phyloP scores from a whole-genome alignment of 306 rosid species.

The Acacia confusa region DNA sequence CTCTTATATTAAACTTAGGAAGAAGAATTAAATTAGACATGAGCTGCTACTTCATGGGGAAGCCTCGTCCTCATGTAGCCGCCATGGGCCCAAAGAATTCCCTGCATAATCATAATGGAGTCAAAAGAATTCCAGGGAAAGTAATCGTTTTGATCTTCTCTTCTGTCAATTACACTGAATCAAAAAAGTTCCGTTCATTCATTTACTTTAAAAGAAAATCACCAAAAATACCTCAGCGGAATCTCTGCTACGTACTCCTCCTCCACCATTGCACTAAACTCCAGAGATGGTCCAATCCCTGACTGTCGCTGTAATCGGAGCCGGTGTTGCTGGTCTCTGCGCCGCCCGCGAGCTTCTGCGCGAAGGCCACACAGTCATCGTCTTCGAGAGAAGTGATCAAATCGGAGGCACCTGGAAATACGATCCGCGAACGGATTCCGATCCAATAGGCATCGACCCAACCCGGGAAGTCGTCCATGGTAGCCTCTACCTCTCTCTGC shows the following conservation, averaged over 20 bases:
- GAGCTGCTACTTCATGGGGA: too few relatives aligned
- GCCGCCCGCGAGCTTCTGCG: constrained; percentile 35
- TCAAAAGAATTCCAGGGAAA: background rate
- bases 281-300: background rate
- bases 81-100: background rate
- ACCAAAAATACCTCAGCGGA: background rate
- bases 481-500: constrained; percentile 32
- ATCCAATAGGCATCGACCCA: constrained; percentile 32
- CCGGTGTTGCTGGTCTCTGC: constrained; percentile 35
- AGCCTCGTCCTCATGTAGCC: background rate
- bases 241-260: background rate
- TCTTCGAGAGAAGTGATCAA: constrained; percentile 30
- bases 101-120: background rate
- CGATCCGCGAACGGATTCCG: constrained; percentile 38
- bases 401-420: constrained; percentile 41
- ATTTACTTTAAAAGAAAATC: background rate
- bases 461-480: constrained; percentile 32
- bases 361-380: constrained; percentile 32
- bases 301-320: constrained; percentile 40
- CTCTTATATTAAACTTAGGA: too few relatives aligned
- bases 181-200: background rate
- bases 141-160: background rate
- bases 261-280: background rate
- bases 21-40: too few relatives aligned
- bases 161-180: background rate